A percentile compares a stretch with the other conserved stretches of the same genome.
Conservation (phyloP, 805 yeast species). For the Candida corydali region DNA sequence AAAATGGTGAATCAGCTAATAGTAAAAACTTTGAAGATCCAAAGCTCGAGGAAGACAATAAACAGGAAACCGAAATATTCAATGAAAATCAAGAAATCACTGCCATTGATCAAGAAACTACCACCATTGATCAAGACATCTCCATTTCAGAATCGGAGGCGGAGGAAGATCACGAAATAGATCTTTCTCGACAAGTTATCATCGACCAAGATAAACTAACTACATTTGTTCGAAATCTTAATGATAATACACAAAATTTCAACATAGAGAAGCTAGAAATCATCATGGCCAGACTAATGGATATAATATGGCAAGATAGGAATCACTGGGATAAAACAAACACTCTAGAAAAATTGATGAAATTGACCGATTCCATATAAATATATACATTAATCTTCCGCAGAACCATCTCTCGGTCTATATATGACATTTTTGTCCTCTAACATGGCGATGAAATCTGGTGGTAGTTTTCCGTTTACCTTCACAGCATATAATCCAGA, state of each 20-base stretch:
- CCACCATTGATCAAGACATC: neutral
- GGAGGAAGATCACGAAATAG: slow-evolving; percentile 36
- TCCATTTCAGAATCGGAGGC: slow-evolving; percentile 30
- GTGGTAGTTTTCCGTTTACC: slow-evolving; percentile 87
- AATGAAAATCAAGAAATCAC: neutral
- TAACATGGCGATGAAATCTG: slow-evolving; percentile 72
- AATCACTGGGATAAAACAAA: slow-evolving; percentile 40
- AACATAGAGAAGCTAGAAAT: slow-evolving; percentile 36
- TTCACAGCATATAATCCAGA: slow-evolving; percentile 93
- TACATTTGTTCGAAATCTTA: slow-evolving; percentile 23
- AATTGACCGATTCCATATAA: slow-evolving; percentile 8
- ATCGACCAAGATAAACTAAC: slow-evolving; percentile 14
- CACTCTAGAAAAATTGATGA: slow-evolving; percentile 29
- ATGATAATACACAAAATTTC: slow-evolving; percentile 28
- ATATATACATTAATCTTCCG: slow-evolving; percentile 43
- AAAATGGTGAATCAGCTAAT: too few relatives aligned
- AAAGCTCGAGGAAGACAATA: neutral
- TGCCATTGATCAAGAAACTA: neutral
- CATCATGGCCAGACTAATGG: slow-evolving; percentile 62
- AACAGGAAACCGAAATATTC: neutral
- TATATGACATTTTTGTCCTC: slow-evolving; percentile 74
- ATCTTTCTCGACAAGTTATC: slow-evolving; percentile 40
- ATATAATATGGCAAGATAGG: slow-evolving; percentile 68
- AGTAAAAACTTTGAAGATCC: too few relatives aligned
- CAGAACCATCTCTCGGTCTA: slow-evolving; percentile 93